Evolutionary conservation across 352 stramenopile genomes (phyloP).

Genomic region (Globisporangium uncinulatum): DNA sequence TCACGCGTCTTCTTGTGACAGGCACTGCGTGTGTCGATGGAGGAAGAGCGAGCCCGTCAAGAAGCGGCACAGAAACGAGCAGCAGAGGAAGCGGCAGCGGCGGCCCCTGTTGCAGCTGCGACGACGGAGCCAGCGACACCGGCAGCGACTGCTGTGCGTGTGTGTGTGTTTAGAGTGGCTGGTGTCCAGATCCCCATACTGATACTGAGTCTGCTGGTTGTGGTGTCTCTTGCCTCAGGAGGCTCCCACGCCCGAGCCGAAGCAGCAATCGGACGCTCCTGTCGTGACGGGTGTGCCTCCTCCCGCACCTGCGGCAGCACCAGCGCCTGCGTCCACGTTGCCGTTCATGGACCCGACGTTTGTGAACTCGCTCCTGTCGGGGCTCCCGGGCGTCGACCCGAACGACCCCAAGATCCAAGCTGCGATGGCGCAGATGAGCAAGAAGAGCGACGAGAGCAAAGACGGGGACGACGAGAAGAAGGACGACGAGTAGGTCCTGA

Average conservation of each 20-base stretch:
- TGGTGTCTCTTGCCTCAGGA: background rate
- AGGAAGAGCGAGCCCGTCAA: conserved; percentile 96
- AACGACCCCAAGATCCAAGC: conserved; percentile 92
- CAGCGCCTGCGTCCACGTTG: conserved; percentile 70
- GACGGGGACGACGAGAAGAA: conserved; percentile 69
- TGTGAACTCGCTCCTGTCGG: conserved; percentile 86
- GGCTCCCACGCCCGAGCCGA: conserved; percentile 18
- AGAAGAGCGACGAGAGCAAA: conserved; percentile 73
- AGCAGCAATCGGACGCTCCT: conserved; percentile 7
- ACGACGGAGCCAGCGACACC: conserved; percentile 29
- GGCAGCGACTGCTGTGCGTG: conserved; percentile 10
- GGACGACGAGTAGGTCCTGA: conserved; percentile 56
- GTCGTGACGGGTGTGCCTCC: conserved; percentile 29
- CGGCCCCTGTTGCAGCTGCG: conserved; percentile 21
- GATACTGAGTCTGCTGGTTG: background rate
- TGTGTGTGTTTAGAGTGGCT: background rate
- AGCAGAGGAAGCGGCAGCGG: conserved; percentile 54
- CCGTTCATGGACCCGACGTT: conserved; percentile 90
- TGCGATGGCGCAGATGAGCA: conserved; percentile 85
- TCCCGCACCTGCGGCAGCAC: conserved; percentile 27
- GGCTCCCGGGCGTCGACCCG: conserved; percentile 85
- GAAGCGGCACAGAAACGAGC: conserved; percentile 91
- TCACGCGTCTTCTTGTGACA: conserved; percentile 13
- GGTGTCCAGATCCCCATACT: background rate
- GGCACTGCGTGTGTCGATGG: conserved; percentile 96